These are phyloP conservation scores for Wickerhamiella bombiphila DNA, from an alignment of 805 yeast genomes.

Conservation along the genomic window DNA sequence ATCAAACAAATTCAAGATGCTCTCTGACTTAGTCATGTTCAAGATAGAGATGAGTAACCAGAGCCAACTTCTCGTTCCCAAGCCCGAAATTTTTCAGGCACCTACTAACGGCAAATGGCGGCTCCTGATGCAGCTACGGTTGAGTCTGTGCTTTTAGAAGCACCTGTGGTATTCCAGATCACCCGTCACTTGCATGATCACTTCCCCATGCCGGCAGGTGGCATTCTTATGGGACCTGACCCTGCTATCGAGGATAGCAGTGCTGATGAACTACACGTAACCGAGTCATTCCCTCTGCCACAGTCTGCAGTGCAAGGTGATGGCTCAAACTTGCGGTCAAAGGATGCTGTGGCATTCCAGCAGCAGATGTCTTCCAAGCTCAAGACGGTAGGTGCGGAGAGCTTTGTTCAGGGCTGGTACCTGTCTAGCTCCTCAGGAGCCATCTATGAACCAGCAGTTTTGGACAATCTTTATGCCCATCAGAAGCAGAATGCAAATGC, in stretches of 20 bases:
- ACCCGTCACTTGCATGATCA: slow-evolving; percentile 17
- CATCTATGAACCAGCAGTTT: slow-evolving; percentile 43
- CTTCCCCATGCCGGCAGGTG: slow-evolving; percentile 19
- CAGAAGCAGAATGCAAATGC: slow-evolving; percentile 41
- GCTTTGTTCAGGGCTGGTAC: slow-evolving; percentile 71
- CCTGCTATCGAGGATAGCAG: slow-evolving; percentile 1
- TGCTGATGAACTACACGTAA: slow-evolving; percentile 12
- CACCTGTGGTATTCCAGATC: slow-evolving; percentile 17
- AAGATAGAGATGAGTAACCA: no score
- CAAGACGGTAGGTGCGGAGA: slow-evolving; percentile 47
- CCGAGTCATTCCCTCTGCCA: slow-evolving; percentile 50
- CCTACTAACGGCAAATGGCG: no score
- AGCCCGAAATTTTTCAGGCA: slow-evolving; percentile 1
- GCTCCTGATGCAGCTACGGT: background rate
- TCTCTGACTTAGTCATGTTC: background rate
- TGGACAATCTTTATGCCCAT: slow-evolving; percentile 54
- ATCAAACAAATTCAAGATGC: background rate
- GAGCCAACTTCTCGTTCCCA: no score
- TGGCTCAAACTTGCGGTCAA: slow-evolving; percentile 45
- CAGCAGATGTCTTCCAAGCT: slow-evolving; percentile 50
- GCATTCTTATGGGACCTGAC: slow-evolving; percentile 17
- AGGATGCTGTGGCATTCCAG: slow-evolving; percentile 53
- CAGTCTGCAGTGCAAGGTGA: slow-evolving; percentile 37
- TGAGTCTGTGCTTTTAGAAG: slow-evolving; percentile 15
- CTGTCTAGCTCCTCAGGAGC: slow-evolving; percentile 56